Conservation (phyloP, 139 green algal genomes). For the Marvania coccoides region DNA sequence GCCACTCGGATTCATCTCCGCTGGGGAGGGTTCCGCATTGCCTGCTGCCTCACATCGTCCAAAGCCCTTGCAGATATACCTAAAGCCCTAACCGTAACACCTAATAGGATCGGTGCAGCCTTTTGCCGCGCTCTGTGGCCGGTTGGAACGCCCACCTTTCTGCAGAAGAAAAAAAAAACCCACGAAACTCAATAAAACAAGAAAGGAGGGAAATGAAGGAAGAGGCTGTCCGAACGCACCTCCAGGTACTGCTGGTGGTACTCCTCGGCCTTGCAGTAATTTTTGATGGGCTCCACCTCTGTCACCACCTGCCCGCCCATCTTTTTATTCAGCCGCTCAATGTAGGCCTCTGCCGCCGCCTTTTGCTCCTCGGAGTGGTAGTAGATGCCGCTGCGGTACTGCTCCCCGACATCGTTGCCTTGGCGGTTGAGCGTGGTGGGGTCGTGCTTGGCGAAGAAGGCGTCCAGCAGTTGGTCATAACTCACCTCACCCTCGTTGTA, state of each 20-base stretch:
- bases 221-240: neutral
- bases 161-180: neutral
- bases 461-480: conserved; percentile 62
- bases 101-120: conserved; percentile 71
- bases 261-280: conserved; percentile 37
- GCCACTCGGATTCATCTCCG: no score
- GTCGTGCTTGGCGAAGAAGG: conserved; percentile 68
- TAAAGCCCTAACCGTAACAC: conserved; percentile 67
- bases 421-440: conserved; percentile 69
- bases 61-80: no score
- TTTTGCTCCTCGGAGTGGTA: conserved; percentile 45
- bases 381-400: conserved; percentile 80
- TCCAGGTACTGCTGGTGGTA: conserved; percentile 17
- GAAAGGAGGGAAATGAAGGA: neutral
- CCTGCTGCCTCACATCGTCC: no score
- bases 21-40: no score
- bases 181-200: no score
- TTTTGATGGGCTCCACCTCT: conserved; percentile 27
- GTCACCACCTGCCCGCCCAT: conserved; percentile 29
- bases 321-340: conserved; percentile 9
- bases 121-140: conserved; percentile 60
- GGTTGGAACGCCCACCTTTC: conserved; percentile 58
- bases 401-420: conserved; percentile 65
- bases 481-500: conserved; percentile 47
- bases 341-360: conserved; percentile 1